Base-by-base conservation (phyloP, 768 basidiomycete species). In the Favolaschia claudopus region DNA sequence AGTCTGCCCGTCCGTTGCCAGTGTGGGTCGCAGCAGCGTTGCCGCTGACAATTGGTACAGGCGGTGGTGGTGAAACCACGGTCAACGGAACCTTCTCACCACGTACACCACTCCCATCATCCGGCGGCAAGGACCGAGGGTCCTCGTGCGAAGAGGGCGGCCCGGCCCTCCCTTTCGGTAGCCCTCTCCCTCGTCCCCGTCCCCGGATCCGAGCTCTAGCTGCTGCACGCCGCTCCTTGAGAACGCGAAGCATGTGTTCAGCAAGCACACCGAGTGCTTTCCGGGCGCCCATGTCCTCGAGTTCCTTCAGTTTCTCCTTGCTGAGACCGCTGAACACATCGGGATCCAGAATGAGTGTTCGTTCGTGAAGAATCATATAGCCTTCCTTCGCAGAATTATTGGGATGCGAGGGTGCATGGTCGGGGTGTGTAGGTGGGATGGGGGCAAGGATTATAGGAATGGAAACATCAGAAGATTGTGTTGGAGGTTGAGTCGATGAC, bases 261-360 rank as follows among this genome's bases (percentile, higher is more conserved):
- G 94, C 93, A 54, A 96, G 77, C 20, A 93, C 88, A 63, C 86
- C 84, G 48, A 96, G 75, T 7, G 95, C 93, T 63, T 89, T 87
- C 70, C 89, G 85, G 0, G 93, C 91, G 2, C 93, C 93, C 72
- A 95, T 85, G 49, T 83, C 82, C 73, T 95, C 91, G 25, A 96
- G 76, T 40, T 90, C 88, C 55, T 81, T 83, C 39, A 96, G 76
- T 72, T 89, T 89, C 60, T 89, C 87, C 39, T 82, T 77, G 4
- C 89, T 85, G 13, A 96, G 82, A 52, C 88, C 87, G 9, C 89
- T 83, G 69, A 97, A 97, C 31, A 96, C 89, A 20, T 83, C 81
- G 2, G 95, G 95, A 67, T 93, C 91, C 33, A 97, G 85, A 54
- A 94, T 85, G 20, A 97, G 83, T 28, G 85, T 89, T 50, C 92